Evolutionary conservation across 441 rosid species (phyloP).

Genomic region (Bruguiera hainesii): DNA sequence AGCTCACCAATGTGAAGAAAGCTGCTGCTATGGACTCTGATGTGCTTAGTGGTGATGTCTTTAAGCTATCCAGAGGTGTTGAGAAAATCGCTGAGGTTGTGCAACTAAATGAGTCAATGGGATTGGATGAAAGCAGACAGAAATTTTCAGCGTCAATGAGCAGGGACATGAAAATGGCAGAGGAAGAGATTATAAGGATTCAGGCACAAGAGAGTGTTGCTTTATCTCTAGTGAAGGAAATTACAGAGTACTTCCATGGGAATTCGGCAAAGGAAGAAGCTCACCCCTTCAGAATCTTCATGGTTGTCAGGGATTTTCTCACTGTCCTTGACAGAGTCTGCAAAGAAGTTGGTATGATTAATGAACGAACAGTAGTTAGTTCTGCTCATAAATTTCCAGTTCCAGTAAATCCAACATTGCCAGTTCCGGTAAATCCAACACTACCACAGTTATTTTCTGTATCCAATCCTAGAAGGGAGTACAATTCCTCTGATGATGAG

Average conservation of each 20-base stretch:
- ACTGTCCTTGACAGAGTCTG: conserved; percentile 79
- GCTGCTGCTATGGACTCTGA: conserved; percentile 90
- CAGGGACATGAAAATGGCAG: conserved; percentile 56
- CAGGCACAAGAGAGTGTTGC: conserved; percentile 91
- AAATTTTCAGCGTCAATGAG: conserved; percentile 71
- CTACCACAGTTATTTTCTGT: conserved; percentile 49
- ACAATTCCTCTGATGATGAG: conserved; percentile 57
- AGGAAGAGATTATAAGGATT: conserved; percentile 76
- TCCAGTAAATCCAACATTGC: conserved; percentile 57
- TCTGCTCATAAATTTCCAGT: conserved; percentile 80
- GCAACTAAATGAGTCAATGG: conserved; percentile 34
- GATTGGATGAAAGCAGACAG: conserved; percentile 30
- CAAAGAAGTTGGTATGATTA: conserved; percentile 80
- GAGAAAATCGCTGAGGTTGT: conserved; percentile 54
- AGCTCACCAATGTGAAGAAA: conserved; percentile 63
- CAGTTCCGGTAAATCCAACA: conserved; percentile 19
- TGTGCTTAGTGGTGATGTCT: conserved; percentile 45
- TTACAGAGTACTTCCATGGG: conserved; percentile 95
- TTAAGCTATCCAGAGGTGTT: conserved; percentile 36
- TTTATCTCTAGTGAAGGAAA: conserved; percentile 78
- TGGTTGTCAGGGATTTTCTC: conserved; percentile 93
- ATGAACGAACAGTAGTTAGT: conserved; percentile 77
- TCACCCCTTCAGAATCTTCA: conserved; percentile 90
- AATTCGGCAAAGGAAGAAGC: conserved; percentile 95
- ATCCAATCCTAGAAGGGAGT: conserved; percentile 34